A percentile compares a stretch with the other conserved stretches of the same genome.
Evolutionary conservation across 2,329 filamentous ascomycete species (phyloP).

Genomic region (Myriosclerotinia curreyana): DNA sequence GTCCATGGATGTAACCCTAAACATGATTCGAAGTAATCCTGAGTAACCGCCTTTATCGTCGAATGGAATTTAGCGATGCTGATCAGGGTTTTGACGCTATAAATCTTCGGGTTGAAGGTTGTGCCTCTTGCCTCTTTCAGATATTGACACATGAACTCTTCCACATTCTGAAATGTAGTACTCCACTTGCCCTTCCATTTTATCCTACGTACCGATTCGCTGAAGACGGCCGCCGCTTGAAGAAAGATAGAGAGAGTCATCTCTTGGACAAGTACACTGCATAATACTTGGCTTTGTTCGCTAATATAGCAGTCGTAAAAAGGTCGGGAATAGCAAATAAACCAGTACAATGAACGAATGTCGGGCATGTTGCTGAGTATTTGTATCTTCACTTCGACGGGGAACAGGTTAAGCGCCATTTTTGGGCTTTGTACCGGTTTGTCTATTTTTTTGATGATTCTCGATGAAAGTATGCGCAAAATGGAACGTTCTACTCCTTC

Average conservation of each 20-base stretch:
- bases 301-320: not conserved
- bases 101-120: not conserved
- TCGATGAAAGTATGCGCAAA: not conserved
- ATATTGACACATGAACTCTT: not conserved
- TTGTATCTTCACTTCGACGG: not conserved
- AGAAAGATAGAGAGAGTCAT: constrained; percentile 12
- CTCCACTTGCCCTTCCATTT: not conserved
- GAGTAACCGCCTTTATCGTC: not conserved
- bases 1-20: not conserved
- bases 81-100: not conserved
- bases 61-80: not conserved
- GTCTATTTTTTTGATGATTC: no score
- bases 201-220: not conserved
- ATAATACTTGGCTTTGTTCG: not conserved
- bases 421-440: not conserved
- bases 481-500: not conserved
- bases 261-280: not conserved
- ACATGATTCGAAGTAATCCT: not conserved
- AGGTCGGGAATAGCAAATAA: not conserved
- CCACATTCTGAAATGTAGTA: not conserved
- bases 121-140: not conserved
- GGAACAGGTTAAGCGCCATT: not conserved
- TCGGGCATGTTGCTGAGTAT: not conserved
- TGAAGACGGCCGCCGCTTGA: not conserved
- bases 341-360: not conserved